A percentile compares a stretch with the other conserved stretches of the same genome.
Conservation (phyloP, 2,329 filamentous ascomycete species). For the Alternaria ethzedia region DNA sequence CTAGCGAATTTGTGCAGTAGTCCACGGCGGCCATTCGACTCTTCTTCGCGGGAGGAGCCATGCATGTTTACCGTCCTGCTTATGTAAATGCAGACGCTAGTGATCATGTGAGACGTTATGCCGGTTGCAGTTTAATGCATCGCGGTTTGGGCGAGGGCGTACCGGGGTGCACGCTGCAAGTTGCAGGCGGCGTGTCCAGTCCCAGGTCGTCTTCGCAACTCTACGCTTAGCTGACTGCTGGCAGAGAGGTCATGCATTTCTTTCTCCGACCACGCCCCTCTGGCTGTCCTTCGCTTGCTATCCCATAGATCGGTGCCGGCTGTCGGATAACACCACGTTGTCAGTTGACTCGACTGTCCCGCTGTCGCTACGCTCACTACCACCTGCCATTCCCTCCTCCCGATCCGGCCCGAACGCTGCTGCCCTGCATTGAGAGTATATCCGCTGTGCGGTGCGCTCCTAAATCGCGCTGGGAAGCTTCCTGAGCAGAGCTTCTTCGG, state of each 20-base stretch:
- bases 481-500: constrained; percentile 3
- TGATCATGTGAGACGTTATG: constrained; percentile 37
- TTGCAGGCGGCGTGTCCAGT: constrained; percentile 41
- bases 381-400: constrained; percentile 32
- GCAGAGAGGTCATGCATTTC: constrained; percentile 43
- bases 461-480: constrained; percentile 9
- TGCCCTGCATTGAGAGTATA: constrained; percentile 23
- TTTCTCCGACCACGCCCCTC: constrained; percentile 41
- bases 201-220: constrained; percentile 36
- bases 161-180: constrained; percentile 25
- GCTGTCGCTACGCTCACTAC: constrained; percentile 30
- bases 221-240: constrained; percentile 47
- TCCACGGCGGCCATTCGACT: constrained; percentile 39
- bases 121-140: constrained; percentile 14
- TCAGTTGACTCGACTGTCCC: constrained; percentile 24
- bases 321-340: constrained; percentile 36
- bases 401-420: constrained; percentile 32
- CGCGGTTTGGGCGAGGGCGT: constrained; percentile 19
- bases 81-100: not conserved
- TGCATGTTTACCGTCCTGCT: constrained; percentile 20
- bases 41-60: constrained; percentile 44
- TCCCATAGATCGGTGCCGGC: constrained; percentile 24
- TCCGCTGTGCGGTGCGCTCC: constrained; percentile 24
- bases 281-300: constrained; percentile 28
- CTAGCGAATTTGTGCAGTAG: constrained; percentile 26